These are phyloP conservation scores for Fabrea salina DNA, from an alignment of 169 alveolate species.

Conservation along the genomic window DNA sequence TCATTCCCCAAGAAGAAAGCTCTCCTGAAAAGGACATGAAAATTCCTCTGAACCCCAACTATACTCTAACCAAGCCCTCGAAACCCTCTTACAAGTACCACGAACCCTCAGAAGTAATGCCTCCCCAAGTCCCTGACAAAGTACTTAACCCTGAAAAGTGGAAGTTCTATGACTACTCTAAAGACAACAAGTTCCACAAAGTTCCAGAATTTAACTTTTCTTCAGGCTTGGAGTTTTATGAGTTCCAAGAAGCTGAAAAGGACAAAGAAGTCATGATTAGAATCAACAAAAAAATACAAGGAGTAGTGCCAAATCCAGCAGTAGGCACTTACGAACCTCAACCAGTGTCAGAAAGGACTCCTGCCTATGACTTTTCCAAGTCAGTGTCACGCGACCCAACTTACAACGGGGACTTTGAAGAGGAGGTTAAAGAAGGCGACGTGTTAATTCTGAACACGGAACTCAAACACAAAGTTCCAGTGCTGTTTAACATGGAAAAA, in stretches of 20 bases:
- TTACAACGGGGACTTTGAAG: conserved; percentile 28
- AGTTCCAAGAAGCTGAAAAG: conserved; percentile 37
- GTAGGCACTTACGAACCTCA: conserved; percentile 48
- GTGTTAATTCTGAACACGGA: conserved; percentile 46
- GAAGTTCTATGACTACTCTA: conserved; percentile 44
- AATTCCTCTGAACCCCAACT: conserved; percentile 40
- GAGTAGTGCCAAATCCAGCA: conserved; percentile 38
- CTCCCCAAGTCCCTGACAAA: conserved; percentile 42
- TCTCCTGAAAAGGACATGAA: conserved; percentile 32
- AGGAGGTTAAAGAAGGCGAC: conserved; percentile 49
- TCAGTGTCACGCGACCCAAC: conserved; percentile 31
- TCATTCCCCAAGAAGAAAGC: not conserved
- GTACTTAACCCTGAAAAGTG: conserved; percentile 40
- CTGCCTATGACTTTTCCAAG: conserved; percentile 45
- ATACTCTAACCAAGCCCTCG: conserved; percentile 36
- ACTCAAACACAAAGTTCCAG: not conserved
- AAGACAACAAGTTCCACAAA: conserved; percentile 37
- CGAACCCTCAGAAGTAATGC: conserved; percentile 40
- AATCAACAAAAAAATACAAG: not conserved
- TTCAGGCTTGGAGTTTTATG: conserved; percentile 18
- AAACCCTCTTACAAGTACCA: conserved; percentile 29
- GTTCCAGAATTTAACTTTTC: conserved; percentile 46
- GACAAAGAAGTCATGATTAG: conserved; percentile 19
- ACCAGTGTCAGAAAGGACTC: conserved; percentile 32
- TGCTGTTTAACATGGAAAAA: not conserved